Conservation (phyloP, 768 basidiomycete genomes). For the Leccinum rimulosum region DNA sequence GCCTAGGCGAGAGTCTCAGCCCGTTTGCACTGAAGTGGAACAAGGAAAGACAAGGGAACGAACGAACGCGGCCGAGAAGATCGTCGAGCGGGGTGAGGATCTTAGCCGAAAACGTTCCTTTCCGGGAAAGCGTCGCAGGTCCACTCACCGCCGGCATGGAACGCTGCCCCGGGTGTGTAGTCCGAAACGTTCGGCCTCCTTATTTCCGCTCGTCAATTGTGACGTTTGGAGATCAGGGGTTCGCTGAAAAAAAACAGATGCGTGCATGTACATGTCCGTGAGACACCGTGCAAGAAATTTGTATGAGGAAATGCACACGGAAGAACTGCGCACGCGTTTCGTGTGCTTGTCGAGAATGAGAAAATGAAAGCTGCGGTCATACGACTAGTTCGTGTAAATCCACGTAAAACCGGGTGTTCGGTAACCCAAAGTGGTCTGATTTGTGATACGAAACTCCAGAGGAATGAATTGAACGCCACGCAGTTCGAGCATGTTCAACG, state of each 20-base stretch:
- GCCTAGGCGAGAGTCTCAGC: neutral
- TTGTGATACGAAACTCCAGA: neutral
- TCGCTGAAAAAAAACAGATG: neutral
- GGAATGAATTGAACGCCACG: neutral
- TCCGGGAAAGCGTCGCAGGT: neutral
- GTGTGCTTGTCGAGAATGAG: neutral
- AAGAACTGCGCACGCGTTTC: no score
- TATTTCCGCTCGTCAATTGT: no score
- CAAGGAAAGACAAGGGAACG: neutral
- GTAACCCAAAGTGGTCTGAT: neutral
- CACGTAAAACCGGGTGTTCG: slow-evolving; percentile 4
- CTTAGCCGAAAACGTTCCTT: neutral
- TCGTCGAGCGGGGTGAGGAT: slow-evolving; percentile 5
- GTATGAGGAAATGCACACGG: neutral
- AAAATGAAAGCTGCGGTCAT: slow-evolving; percentile 4
- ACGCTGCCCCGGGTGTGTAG: no score
- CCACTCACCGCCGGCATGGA: no score
- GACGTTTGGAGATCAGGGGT: neutral
- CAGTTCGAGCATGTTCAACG: neutral
- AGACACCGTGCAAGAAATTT: neutral
- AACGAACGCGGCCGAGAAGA: slow-evolving; percentile 1
- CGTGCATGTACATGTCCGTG: neutral
- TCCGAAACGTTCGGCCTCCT: neutral
- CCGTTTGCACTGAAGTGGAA: slow-evolving; percentile 2
- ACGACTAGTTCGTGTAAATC: neutral